Evolutionary conservation across 1,284 basidiomycete species (phyloP).

Genomic region (Trichosporon coremiiforme): DNA sequence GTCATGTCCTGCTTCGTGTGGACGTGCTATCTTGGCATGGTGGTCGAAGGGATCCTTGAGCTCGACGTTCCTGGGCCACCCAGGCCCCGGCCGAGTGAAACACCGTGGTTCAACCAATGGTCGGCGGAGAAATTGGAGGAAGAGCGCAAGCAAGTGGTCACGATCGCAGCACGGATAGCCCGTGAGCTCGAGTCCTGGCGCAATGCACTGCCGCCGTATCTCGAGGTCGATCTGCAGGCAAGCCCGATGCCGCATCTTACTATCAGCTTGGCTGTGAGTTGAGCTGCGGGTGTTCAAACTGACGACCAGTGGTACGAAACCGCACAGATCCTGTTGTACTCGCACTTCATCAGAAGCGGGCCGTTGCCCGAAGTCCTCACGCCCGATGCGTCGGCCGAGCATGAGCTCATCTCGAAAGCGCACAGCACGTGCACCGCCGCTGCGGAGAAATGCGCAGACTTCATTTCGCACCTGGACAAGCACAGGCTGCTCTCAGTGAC

Average conservation of each 20-base stretch:
- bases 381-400: conserved; percentile 17
- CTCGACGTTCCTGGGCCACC: conserved; percentile 40
- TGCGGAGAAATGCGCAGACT: conserved; percentile 42
- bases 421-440: conserved; percentile 47
- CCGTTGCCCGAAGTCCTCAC: conserved; percentile 14
- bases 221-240: conserved; percentile 35
- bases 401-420: conserved; percentile 24
- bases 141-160: background rate
- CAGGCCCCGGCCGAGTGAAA: background rate
- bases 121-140: background rate
- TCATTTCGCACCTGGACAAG: conserved; percentile 43
- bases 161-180: background rate
- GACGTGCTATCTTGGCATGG: conserved; percentile 48
- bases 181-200: conserved; percentile 42
- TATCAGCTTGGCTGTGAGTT: conserved; percentile 35
- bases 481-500: conserved; percentile 41
- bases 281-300: background rate
- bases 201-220: conserved; percentile 31
- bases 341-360: conserved; percentile 41
- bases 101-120: conserved; percentile 14
- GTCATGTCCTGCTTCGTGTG: conserved; percentile 50
- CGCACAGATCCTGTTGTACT: conserved; percentile 46
- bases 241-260: conserved; percentile 46
- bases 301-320: conserved; percentile 43
- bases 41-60: conserved; percentile 51